Evolutionary conservation across 768 basidiomycete species (phyloP).

Genomic region (Amanita fuliginea): DNA sequence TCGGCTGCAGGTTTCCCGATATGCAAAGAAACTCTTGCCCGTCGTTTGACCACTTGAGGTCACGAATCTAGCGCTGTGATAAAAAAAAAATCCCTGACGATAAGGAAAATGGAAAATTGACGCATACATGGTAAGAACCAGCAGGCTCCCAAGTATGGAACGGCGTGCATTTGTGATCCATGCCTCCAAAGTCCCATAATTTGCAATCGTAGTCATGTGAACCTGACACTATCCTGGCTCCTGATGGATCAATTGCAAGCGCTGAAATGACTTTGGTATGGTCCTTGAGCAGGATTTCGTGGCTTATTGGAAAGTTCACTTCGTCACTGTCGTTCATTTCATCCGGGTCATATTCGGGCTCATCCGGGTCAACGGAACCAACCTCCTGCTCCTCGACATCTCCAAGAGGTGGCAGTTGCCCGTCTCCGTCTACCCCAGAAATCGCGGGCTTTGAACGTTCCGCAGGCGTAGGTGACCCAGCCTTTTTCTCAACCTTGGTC

Average conservation of each 20-base stretch:
- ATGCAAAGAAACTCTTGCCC: constrained; percentile 80
- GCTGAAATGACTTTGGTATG: constrained; percentile 95
- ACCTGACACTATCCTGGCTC: constrained; percentile 83
- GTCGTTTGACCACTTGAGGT: constrained; percentile 81
- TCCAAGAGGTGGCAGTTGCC: constrained; percentile 16
- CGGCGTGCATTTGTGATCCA: constrained; percentile 82
- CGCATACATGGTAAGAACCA: constrained; percentile 79
- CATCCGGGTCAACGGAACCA: constrained; percentile 15
- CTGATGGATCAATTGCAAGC: constrained; percentile 85
- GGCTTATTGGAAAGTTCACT: constrained; percentile 74
- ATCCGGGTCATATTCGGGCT: constrained; percentile 51
- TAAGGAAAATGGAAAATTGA: constrained; percentile 9
- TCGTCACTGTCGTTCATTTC: constrained; percentile 34
- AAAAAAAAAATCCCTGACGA: neutral
- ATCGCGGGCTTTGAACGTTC: neutral
- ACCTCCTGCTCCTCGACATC: constrained; percentile 10
- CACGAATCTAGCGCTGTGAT: constrained; percentile 55
- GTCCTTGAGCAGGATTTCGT: constrained; percentile 88
- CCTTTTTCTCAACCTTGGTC: neutral
- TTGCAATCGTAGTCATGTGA: constrained; percentile 98
- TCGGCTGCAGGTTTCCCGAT: constrained; percentile 82
- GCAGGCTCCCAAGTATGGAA: constrained; percentile 97
- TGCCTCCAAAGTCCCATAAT: constrained; percentile 98
- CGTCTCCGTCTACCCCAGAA: constrained; percentile 11
- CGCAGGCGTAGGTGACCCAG: neutral